Evolutionary conservation across 495 filamentous ascomycete species (phyloP).

Genomic region (Tuber borchii): DNA sequence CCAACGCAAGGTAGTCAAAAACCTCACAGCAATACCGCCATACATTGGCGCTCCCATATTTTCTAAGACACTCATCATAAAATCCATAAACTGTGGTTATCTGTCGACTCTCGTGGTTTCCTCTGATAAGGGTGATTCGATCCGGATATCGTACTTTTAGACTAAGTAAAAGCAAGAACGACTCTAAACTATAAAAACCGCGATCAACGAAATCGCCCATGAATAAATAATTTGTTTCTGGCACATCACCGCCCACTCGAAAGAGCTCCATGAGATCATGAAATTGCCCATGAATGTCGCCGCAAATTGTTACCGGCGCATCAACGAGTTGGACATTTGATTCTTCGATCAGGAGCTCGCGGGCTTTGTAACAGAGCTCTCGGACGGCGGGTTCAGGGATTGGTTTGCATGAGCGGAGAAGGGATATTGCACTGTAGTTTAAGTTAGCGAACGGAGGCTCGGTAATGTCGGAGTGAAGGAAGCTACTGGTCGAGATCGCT

Average conservation of each 20-base stretch:
- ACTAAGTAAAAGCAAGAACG: slow-evolving; percentile 86
- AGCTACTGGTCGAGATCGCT: slow-evolving; percentile 78
- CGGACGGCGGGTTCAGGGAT: slow-evolving; percentile 93
- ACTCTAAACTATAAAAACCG: slow-evolving; percentile 95
- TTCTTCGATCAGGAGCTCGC: slow-evolving; percentile 94
- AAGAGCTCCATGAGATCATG: slow-evolving; percentile 99
- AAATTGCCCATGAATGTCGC: slow-evolving; percentile 97
- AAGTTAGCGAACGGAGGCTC: background rate
- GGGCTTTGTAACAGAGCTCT: slow-evolving; percentile 94
- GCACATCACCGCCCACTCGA: slow-evolving; percentile 86
- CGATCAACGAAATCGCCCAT: slow-evolving; percentile 99
- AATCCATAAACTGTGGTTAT: slow-evolving; percentile 98
- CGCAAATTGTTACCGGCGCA: slow-evolving; percentile 97
- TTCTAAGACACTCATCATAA: slow-evolving; percentile 95
- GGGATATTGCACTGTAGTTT: slow-evolving; percentile 70
- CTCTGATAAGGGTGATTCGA: slow-evolving; percentile 92
- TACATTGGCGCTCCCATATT: slow-evolving; percentile 95
- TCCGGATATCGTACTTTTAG: slow-evolving; percentile 97
- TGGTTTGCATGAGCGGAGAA: slow-evolving; percentile 87
- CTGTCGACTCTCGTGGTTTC: slow-evolving; percentile 95
- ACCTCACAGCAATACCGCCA: slow-evolving; percentile 99
- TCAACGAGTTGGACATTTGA: slow-evolving; percentile 95
- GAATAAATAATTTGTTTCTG: slow-evolving; percentile 97
- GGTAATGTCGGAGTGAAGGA: background rate
- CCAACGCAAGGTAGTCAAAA: slow-evolving; percentile 94